Evolutionary conservation across 768 basidiomycete species (phyloP), one percentile per base, ranked within the genome.

Genomic region (Sarcodon aspratus): DNA sequence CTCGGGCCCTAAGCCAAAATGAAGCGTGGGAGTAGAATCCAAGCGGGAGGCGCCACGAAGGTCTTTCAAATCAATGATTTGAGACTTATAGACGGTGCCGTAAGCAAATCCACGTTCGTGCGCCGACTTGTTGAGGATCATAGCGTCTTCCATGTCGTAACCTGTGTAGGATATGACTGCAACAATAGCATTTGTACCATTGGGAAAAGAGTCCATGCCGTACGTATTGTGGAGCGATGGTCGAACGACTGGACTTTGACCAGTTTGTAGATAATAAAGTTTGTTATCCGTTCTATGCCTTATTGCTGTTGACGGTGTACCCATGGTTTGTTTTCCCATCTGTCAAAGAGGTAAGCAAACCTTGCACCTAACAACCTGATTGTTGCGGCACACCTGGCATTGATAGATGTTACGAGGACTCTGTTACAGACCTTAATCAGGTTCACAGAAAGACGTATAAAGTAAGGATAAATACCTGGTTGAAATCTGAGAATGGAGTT

Each of bases 311-410:
- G 92, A 83, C 1, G 96, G 95, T 15, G 96, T 98, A 27, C 96
- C 96, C 96, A 99, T 99, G 2, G 90, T 87, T 79, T 99, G 96
- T 72, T 99, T 99, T 63, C 94, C 93, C 96, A 99, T 99, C 85
- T 98, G 63, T 48, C 53, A 31, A 12, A 43, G 17, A 15, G 31
- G 33, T 15, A 15, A 38, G 9, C 43, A 38, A 31, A 40, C 9
- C 21, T 27, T 27, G 12, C n/a, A 17, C 17, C 44, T 12, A 8
- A n/a, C 37, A 15, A 13, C 36, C 27, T 7, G 42, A 17, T 27
- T 27, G 21, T 5, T 27, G 21, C 5, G 21, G 21, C 63, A 33
- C 58, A 87, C 86, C 76, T 91, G 90, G 66, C 93, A 96, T 63
- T 95, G 87, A 59, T 92, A 92, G 49, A 92, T 92, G 58, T 92